These are phyloP conservation scores for Huntiella omanensis DNA, from an alignment of 2,329 filamentous ascomycete genomes.

Conservation along the genomic window DNA sequence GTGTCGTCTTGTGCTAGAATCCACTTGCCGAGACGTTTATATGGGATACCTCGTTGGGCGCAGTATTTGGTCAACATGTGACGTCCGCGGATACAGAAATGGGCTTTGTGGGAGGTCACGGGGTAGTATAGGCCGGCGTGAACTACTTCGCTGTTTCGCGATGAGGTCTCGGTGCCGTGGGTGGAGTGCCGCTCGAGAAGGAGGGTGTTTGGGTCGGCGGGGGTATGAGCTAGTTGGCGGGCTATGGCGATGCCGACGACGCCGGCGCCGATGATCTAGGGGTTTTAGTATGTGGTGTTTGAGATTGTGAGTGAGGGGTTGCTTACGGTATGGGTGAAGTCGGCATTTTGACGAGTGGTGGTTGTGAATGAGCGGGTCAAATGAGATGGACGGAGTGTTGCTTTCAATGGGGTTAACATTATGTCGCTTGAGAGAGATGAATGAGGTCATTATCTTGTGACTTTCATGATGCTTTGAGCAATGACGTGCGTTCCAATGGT, in stretches of 20 bases:
- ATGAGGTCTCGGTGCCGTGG: slow-evolving; percentile 64
- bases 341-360: slow-evolving; percentile 17
- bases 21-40: slow-evolving; percentile 76
- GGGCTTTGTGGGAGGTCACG: slow-evolving; percentile 54
- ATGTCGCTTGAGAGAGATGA: too few relatives aligned
- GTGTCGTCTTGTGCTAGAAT: slow-evolving; percentile 66
- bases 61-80: slow-evolving; percentile 66
- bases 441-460: too few relatives aligned
- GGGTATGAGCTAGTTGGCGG: slow-evolving; percentile 43
- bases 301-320: not conserved
- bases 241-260: slow-evolving; percentile 68
- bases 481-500: too few relatives aligned
- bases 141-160: slow-evolving; percentile 87
- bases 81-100: slow-evolving; percentile 62
- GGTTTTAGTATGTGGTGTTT: not conserved
- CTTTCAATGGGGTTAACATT: too few relatives aligned
- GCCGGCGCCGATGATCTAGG: slow-evolving; percentile 37
- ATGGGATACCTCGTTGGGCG: slow-evolving; percentile 42
- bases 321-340: slow-evolving; percentile 29
- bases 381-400: too few relatives aligned
- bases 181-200: slow-evolving; percentile 62
- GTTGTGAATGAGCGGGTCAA: slow-evolving; percentile 19
- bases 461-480: too few relatives aligned
- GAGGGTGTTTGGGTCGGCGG: slow-evolving; percentile 45
- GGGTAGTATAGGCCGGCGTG: slow-evolving; percentile 92